Base-by-base conservation (phyloP, 2,329 filamentous ascomycete genomes). In the Diplodia scrobiculata region DNA sequence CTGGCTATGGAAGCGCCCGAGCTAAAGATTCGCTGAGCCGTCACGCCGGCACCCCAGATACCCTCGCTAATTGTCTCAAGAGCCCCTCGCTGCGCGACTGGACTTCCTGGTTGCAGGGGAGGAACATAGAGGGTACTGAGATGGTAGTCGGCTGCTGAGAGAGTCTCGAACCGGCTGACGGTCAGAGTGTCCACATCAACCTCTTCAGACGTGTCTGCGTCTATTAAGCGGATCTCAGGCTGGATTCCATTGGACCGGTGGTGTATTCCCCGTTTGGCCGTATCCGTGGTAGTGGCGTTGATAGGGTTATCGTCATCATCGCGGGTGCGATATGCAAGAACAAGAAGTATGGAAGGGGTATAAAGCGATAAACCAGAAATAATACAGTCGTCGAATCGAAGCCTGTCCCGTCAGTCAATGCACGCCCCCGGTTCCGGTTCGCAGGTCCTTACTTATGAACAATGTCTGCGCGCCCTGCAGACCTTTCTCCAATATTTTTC, bases 341-440 rank as follows among this genome's bases (percentile, higher is more conserved):
- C 90, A 72, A 97, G 86, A 78, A 99, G 84, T 71, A 97, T 84
- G 75, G 87, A 95, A 75, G 92, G 91, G 75, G 92, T 97, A 87
- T 97, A 98, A 79, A 99, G 84, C 70, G 94, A 96, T 78, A 99
- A 90, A 73, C 95, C 95, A 76, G 95, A 97, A 82, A 99, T 92
- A 77, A 97, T 92, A 83, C 95, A 98, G 81, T 99, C 95, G 79
- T 95, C 77, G 71, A 83, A 96, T 74, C 92, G 91, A 79, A 98
- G 86, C 79, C 90, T 93, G 70, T 69, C 3, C 21, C 14, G 13
- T 47, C 58, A 75, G 71, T 69, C 75, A 79, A 71, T 79, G 76
- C 52, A 50, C 27, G 51, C 34, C 59, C 7, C 11, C 9, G 11
- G 13, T 21, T 41, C 21, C 17, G 36, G 32, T 5, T 60, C 5